Evolutionary conservation across 1,139 yeast genomes (phyloP).

Genomic region (Suhomyces ambrosiae): DNA sequence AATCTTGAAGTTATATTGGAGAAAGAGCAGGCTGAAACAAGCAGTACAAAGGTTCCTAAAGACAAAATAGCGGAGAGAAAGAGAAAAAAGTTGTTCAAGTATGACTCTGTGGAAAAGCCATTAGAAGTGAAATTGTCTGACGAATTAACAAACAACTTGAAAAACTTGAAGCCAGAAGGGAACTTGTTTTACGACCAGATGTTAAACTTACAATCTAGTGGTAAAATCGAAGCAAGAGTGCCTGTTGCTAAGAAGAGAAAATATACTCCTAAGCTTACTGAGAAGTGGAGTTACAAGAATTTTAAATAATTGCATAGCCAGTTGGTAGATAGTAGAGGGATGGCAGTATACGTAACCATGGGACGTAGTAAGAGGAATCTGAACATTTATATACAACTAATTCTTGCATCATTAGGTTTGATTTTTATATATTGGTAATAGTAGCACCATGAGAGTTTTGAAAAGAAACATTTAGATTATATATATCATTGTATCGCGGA

Average conservation of each 20-base stretch:
- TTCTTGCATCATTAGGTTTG: too few species aligned
- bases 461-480: too few species aligned
- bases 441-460: too few species aligned
- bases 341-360: too few species aligned
- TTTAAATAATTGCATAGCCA: slow-evolving; percentile 57
- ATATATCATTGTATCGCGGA: too few species aligned
- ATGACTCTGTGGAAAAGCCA: slow-evolving; percentile 61
- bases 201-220: slow-evolving; percentile 78
- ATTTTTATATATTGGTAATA: too few species aligned
- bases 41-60: slow-evolving; percentile 20
- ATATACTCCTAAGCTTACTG: slow-evolving; percentile 74
- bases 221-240: slow-evolving; percentile 82
- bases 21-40: slow-evolving; percentile 31
- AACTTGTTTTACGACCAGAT: slow-evolving; percentile 80
- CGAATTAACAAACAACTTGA: slow-evolving; percentile 82
- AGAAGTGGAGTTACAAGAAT: slow-evolving; percentile 92
- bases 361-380: too few species aligned
- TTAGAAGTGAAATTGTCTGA: slow-evolving; percentile 87
- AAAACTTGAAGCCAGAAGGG: slow-evolving; percentile 90
- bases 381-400: too few species aligned
- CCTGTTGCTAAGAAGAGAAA: slow-evolving; percentile 68
- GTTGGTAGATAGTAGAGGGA: too few species aligned
- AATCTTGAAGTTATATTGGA: slow-evolving; percentile 54
- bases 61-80: slow-evolving; percentile 14
- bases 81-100: slow-evolving; percentile 50